These are phyloP conservation scores for Monosporozyma aerobia DNA, from an alignment of 805 yeast genomes.

Conservation along the genomic window DNA sequence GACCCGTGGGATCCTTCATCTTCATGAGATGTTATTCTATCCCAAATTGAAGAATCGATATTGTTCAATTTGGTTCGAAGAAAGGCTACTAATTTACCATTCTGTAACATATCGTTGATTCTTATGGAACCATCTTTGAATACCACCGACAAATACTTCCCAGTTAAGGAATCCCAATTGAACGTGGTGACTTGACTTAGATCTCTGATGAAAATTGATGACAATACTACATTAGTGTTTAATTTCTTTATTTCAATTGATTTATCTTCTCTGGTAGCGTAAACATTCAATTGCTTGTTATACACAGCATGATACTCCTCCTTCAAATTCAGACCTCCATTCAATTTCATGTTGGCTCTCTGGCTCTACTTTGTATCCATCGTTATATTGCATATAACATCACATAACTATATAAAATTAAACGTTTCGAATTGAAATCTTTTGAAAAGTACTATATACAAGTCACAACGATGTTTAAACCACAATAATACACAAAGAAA, in stretches of 20 bases:
- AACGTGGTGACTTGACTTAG: slow-evolving; percentile 9
- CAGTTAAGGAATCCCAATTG: slow-evolving; percentile 21
- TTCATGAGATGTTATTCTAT: slow-evolving; percentile 5
- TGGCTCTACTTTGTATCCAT: too few species aligned
- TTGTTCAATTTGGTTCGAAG: slow-evolving; percentile 8
- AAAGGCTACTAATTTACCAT: slow-evolving; percentile 19
- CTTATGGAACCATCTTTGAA: slow-evolving; percentile 38
- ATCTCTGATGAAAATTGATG: slow-evolving; percentile 16
- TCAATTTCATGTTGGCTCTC: not conserved
- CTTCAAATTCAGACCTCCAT: not conserved
- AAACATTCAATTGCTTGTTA: slow-evolving; percentile 14
- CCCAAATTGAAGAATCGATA: slow-evolving; percentile 15
- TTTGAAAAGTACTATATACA: too few species aligned
- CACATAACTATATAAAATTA: too few species aligned
- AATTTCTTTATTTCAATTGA: slow-evolving; percentile 12
- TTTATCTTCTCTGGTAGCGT: slow-evolving; percentile 7
- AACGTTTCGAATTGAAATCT: too few species aligned
- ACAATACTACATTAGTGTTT: slow-evolving; percentile 14
- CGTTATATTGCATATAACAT: too few species aligned
- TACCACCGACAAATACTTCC: slow-evolving; percentile 38
- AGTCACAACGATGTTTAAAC: too few species aligned
- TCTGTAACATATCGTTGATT: slow-evolving; percentile 36
- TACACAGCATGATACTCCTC: not conserved
- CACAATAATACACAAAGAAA: too few species aligned
- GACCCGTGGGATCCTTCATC: not conserved